A percentile compares a stretch with the other conserved stretches of the same genome.
Conservation (phyloP, 345 rosid species). For the Citrus unshiu region DNA sequence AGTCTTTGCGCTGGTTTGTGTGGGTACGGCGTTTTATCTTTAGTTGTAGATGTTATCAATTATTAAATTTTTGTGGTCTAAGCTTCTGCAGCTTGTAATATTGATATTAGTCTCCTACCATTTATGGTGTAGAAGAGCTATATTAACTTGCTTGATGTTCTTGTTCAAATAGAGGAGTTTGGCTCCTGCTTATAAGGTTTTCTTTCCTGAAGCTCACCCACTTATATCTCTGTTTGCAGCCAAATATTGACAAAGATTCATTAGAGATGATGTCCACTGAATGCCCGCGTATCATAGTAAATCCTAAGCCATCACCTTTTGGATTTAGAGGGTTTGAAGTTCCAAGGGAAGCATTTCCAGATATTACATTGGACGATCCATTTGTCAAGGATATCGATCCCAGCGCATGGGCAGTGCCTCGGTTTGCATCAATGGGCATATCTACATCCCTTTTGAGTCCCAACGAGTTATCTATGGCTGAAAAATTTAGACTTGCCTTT, state of each 20-base stretch:
- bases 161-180: neutral
- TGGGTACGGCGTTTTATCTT: constrained; percentile 52
- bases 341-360: constrained; percentile 62
- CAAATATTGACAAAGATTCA: constrained; percentile 61
- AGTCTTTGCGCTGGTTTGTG: constrained; percentile 81
- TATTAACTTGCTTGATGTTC: neutral
- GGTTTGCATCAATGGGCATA: constrained; percentile 27
- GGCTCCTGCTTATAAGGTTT: neutral
- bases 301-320: constrained; percentile 71
- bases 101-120: neutral
- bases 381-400: constrained; percentile 61
- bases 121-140: neutral
- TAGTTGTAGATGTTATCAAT: neutral
- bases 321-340: constrained; percentile 44
- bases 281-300: constrained; percentile 74
- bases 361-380: constrained; percentile 52
- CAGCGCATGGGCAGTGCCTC: constrained; percentile 46
- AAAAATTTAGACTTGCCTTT: constrained; percentile 82
- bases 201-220: neutral
- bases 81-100: neutral
- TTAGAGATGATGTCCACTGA: constrained; percentile 51
- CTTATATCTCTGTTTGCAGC: constrained; percentile 38
- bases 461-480: constrained; percentile 63
- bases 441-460: constrained; percentile 26
- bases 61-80: neutral